These are phyloP conservation scores for Phaeotremella fagi DNA, from an alignment of 768 basidiomycete species.

Conservation along the genomic window DNA sequence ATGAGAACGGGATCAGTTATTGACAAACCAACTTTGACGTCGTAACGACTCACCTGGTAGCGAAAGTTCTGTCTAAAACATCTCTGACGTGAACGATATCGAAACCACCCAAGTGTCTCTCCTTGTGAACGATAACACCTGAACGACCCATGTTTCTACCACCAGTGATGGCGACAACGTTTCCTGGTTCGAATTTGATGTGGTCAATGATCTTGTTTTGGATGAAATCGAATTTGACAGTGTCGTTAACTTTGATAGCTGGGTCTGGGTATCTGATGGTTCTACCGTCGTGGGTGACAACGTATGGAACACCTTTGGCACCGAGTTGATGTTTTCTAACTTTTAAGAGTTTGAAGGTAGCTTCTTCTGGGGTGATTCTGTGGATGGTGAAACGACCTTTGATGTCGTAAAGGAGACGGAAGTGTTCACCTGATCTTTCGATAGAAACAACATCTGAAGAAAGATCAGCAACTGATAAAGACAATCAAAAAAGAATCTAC, in stretches of 20 bases:
- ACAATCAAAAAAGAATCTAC: slow-evolving; percentile 40
- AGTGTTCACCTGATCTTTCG: slow-evolving; percentile 98
- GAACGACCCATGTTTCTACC: slow-evolving; percentile 99
- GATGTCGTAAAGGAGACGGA: slow-evolving; percentile 98
- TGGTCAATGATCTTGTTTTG: slow-evolving; percentile 84
- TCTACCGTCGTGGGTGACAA: slow-evolving; percentile 98
- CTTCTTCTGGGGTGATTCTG: slow-evolving; percentile 97
- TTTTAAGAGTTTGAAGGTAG: slow-evolving; percentile 84
- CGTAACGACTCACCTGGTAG: slow-evolving; percentile 68
- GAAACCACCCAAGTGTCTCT: slow-evolving; percentile 97
- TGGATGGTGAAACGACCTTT: slow-evolving; percentile 99
- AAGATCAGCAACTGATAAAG: neutral
- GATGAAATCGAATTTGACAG: slow-evolving; percentile 93
- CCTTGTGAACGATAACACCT: slow-evolving; percentile 90
- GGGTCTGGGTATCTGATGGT: slow-evolving; percentile 99
- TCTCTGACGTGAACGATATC: slow-evolving; percentile 99
- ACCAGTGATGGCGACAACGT: slow-evolving; percentile 95
- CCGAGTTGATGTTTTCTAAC: slow-evolving; percentile 89
- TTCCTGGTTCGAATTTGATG: slow-evolving; percentile 94
- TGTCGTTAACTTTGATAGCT: slow-evolving; percentile 89
- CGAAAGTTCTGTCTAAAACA: slow-evolving; percentile 88
- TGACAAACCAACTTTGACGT: neutral
- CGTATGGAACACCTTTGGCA: slow-evolving; percentile 86
- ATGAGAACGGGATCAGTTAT: neutral
- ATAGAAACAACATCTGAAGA: slow-evolving; percentile 86